These are phyloP conservation scores for Closterium sp. DNA, from an alignment of 139 green algal genomes.

Conservation along the genomic window DNA sequence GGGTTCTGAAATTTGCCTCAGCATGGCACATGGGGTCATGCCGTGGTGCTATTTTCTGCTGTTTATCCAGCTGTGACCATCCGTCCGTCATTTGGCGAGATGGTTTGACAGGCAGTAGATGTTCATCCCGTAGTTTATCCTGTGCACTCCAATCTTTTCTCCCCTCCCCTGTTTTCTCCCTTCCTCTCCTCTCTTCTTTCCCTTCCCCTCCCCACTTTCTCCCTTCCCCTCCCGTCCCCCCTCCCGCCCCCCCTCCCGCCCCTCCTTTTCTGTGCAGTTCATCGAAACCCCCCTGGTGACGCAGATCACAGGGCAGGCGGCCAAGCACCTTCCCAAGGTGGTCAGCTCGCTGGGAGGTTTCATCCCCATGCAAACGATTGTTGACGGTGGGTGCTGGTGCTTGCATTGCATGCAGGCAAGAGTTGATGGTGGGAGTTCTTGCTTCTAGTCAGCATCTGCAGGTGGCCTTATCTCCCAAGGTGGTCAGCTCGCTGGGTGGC, in stretches of 20 bases:
- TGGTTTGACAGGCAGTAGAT: too few relatives aligned
- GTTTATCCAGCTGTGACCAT: too few relatives aligned
- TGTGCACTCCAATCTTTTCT: neutral
- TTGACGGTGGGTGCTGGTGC: slow-evolving; percentile 16
- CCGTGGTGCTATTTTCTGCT: too few relatives aligned
- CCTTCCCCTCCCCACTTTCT: neutral
- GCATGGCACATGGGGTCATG: too few relatives aligned
- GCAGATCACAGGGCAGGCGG: slow-evolving; percentile 15
- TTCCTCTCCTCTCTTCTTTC: neutral
- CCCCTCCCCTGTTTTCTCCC: neutral
- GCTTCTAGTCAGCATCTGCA: neutral
- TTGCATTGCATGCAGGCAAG: slow-evolving; percentile 21
- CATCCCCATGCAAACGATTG: slow-evolving; percentile 32
- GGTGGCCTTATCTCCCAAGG: neutral
- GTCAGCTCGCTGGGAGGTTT: slow-evolving; percentile 19
- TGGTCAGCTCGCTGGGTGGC: neutral
- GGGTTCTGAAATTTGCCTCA: too few relatives aligned
- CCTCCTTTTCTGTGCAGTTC: neutral
- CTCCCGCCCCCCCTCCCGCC: neutral
- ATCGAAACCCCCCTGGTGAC: slow-evolving; percentile 20
- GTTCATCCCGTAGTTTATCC: too few relatives aligned
- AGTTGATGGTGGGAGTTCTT: slow-evolving; percentile 11
- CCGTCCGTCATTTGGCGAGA: too few relatives aligned
- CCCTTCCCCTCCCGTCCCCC: neutral
- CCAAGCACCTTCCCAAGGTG: slow-evolving; percentile 20